Percentiles rank a stretch among this genome's conserved stretches.
phyloP scores from a whole-genome alignment of 1,139 yeast species.

The Lodderomyces elongisporus region DNA sequence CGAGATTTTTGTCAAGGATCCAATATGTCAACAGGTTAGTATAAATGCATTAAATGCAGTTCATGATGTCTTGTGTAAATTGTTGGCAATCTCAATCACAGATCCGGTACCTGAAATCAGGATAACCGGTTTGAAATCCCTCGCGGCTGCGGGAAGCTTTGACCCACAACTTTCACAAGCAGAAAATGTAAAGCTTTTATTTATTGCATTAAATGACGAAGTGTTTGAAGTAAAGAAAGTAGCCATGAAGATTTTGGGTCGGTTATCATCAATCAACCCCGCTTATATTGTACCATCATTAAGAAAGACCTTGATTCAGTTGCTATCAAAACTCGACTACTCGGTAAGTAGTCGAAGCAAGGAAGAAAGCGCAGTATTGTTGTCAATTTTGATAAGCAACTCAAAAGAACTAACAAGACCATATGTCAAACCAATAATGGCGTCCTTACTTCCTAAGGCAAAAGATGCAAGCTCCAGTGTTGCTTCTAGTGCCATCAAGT shows the following conservation, averaged over 20 bases:
- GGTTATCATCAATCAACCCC: slow-evolving; percentile 82
- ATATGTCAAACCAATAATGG: slow-evolving; percentile 83
- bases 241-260: slow-evolving; percentile 77
- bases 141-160: slow-evolving; percentile 59
- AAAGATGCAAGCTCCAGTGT: slow-evolving; percentile 71
- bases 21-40: slow-evolving; percentile 81
- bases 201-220: slow-evolving; percentile 91
- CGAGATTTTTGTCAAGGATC: slow-evolving; percentile 71
- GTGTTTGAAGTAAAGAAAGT: slow-evolving; percentile 75
- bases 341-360: slow-evolving; percentile 71
- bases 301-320: slow-evolving; percentile 78
- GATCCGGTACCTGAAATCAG: slow-evolving; percentile 85
- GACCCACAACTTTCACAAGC: slow-evolving; percentile 95
- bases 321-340: slow-evolving; percentile 78
- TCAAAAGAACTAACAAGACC: slow-evolving; percentile 83
- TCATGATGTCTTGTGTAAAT: slow-evolving; percentile 74
- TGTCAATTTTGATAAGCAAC: slow-evolving; percentile 69
- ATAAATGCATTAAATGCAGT: slow-evolving; percentile 81
- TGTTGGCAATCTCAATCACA: slow-evolving; percentile 81
- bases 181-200: slow-evolving; percentile 75
- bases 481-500: slow-evolving; percentile 77
- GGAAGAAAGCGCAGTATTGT: slow-evolving; percentile 79
- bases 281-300: slow-evolving; percentile 93
- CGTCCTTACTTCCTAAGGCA: slow-evolving; percentile 73
- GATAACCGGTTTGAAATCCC: slow-evolving; percentile 65